Percentiles rank a stretch among this genome's conserved stretches.
These are phyloP conservation scores for Wallemia ichthyophaga DNA, from an alignment of 1,284 basidiomycete genomes.

Conservation along the genomic window DNA sequence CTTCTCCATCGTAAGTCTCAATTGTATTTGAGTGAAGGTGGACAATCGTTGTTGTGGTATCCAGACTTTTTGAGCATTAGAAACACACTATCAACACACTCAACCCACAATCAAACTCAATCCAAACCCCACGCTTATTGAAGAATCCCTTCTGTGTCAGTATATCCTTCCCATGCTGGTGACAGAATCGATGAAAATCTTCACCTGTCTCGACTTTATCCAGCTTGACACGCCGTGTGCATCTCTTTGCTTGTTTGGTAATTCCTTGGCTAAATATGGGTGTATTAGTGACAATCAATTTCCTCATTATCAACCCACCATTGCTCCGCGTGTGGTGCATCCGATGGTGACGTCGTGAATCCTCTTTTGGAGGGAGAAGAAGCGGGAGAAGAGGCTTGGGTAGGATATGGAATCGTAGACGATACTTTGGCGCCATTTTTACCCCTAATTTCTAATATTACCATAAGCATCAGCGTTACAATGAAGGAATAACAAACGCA, in stretches of 20 bases:
- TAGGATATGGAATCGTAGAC: no score
- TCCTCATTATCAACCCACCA: not conserved
- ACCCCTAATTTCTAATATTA: no score
- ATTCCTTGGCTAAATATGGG: not conserved
- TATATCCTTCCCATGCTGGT: slow-evolving; percentile 1
- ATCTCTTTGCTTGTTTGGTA: not conserved
- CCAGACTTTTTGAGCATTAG: not conserved
- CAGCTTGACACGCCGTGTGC: not conserved
- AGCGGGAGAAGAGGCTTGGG: no score
- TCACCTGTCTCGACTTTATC: not conserved
- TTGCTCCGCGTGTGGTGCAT: not conserved
- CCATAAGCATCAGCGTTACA: no score
- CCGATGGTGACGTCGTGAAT: not conserved
- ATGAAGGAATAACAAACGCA: no score
- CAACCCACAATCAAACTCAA: not conserved
- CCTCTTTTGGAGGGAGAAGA: not conserved
- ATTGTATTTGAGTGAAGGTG: not conserved
- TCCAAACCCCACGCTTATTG: not conserved
- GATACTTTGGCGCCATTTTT: no score
- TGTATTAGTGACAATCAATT: not conserved
- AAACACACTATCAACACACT: not conserved
- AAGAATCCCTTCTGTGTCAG: not conserved
- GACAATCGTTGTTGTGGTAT: not conserved
- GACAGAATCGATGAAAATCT: not conserved
- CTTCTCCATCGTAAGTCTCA: not conserved